phyloP scores from a whole-genome alignment of 2,329 filamentous ascomycete species.

The Aspergillus bombycis region DNA sequence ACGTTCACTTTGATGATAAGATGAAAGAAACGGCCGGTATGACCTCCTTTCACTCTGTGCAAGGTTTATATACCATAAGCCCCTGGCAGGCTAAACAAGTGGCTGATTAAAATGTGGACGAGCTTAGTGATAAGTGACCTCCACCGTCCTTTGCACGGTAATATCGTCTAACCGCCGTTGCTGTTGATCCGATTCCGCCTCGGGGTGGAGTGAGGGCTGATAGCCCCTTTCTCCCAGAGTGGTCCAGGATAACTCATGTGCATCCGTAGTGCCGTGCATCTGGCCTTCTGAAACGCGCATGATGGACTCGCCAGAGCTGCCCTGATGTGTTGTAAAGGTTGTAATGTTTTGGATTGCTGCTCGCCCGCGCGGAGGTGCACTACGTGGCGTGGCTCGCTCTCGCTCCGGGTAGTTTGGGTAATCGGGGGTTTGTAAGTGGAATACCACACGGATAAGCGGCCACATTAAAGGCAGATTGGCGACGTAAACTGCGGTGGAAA shows the following conservation, averaged over 20 bases:
- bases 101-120: neutral
- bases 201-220: neutral
- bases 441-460: neutral
- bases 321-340: neutral
- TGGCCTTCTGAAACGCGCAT: neutral
- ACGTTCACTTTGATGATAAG: too few relatives aligned
- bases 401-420: neutral
- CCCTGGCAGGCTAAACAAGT: neutral
- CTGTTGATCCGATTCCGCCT: neutral
- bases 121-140: neutral
- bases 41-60: too few relatives aligned
- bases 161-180: neutral
- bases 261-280: neutral
- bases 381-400: neutral
- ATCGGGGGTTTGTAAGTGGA: neutral
- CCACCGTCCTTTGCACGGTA: neutral
- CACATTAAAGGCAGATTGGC: neutral
- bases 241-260: neutral
- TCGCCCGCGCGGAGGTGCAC: neutral
- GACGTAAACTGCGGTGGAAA: neutral
- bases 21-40: too few relatives aligned
- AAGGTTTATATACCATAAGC: neutral
- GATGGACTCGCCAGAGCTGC: neutral
- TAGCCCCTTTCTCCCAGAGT: neutral
- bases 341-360: neutral